These are phyloP conservation scores for Apophysomyces ossiformis DNA, from an alignment of 371 early-diverging fungal species.

Conservation along the genomic window DNA sequence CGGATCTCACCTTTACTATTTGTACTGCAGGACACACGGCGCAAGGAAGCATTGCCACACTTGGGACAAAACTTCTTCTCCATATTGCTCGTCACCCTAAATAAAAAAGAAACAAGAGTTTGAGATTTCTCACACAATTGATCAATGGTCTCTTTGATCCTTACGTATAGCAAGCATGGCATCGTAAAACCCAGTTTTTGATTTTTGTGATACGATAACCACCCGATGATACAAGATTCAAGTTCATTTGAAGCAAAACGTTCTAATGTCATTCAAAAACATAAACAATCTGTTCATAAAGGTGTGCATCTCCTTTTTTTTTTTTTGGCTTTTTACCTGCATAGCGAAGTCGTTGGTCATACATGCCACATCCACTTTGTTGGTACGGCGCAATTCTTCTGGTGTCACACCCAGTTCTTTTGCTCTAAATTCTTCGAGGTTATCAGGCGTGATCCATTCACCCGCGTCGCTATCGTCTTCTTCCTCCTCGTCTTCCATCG, in stretches of 20 bases:
- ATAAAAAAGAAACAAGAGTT: not conserved
- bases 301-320: not conserved
- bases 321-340: constrained; percentile 62
- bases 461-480: constrained; percentile 70
- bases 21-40: constrained; percentile 82
- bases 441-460: constrained; percentile 95
- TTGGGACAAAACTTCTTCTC: constrained; percentile 91
- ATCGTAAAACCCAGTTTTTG: constrained; percentile 91
- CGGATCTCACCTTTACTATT: constrained; percentile 80
- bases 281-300: constrained; percentile 11
- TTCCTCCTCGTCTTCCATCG: constrained; percentile 32
- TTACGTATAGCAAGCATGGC: constrained; percentile 93
- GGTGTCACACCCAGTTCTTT: constrained; percentile 51
- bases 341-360: constrained; percentile 95
- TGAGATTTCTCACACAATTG: no score
- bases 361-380: constrained; percentile 79
- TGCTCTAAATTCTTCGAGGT: constrained; percentile 73
- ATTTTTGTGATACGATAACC: constrained; percentile 80
- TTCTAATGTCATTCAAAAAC: constrained; percentile 50
- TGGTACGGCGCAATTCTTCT: constrained; percentile 49
- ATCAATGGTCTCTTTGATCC: constrained; percentile 13
- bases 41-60: constrained; percentile 91
- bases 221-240: constrained; percentile 84
- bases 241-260: constrained; percentile 91
- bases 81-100: constrained; percentile 82